Evolutionary conservation across 257 asterid species (phyloP).

Genomic region (Solanum ossicruentum): DNA sequence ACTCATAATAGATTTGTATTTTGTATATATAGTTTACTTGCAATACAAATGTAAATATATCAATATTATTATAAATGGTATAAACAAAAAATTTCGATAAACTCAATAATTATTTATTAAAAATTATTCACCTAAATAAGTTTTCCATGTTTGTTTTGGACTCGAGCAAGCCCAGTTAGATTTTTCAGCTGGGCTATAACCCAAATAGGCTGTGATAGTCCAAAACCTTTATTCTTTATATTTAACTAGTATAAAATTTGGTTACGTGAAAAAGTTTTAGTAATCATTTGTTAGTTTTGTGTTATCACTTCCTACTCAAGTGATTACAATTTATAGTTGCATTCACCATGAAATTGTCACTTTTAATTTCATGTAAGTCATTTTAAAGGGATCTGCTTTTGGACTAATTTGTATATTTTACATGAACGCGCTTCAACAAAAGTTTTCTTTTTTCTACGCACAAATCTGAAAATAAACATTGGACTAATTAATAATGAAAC

Average conservation of each 20-base stretch:
- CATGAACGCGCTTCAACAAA: neutral
- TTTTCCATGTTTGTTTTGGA: too few species aligned
- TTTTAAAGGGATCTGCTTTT: constrained; percentile 13
- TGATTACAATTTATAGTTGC: neutral
- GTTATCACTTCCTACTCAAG: neutral
- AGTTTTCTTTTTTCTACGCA: neutral
- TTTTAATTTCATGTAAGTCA: neutral
- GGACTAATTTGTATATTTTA: constrained; percentile 3
- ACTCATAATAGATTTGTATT: too few species aligned
- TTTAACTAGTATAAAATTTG: neutral
- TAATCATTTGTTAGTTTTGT: neutral
- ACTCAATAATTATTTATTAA: too few species aligned
- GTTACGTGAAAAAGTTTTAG: neutral
- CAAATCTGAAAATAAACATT: neutral
- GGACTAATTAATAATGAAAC: neutral
- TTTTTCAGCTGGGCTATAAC: neutral
- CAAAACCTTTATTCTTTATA: too few species aligned
- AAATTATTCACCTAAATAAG: too few species aligned
- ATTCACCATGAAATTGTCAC: neutral
- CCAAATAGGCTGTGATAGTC: neutral
- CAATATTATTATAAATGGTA: too few species aligned
- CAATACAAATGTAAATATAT: too few species aligned
- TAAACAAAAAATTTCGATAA: too few species aligned
- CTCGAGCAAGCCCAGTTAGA: neutral
- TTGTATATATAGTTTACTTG: too few species aligned